Evolutionary conservation across 768 basidiomycete genomes (phyloP), one percentile per base, ranked within the genome.

Genomic region (Termitomyces sp.): DNA sequence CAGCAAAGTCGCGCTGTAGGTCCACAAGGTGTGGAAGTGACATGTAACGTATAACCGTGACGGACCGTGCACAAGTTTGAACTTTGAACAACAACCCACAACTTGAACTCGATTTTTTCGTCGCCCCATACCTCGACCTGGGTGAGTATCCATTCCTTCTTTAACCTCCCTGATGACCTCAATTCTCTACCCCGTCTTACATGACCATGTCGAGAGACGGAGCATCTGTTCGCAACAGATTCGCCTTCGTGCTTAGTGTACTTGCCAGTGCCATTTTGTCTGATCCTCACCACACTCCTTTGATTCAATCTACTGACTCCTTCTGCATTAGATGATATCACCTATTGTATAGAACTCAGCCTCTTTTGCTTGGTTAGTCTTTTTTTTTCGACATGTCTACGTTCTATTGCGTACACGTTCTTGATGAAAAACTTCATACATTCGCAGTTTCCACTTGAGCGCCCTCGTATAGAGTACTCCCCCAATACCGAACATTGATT

Each of bases 111-210:
- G 39, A 51, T 39, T 27, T 27, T 32, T 32, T 27, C 34, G 36
- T 26, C 50, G 18, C 13, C 13, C 10, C 1, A 9, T 12, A 32
- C 13, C 10, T 12, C 13, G 6, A 12, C 32, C 16, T 10, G 22
- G 31, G 58, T 59, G 48, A 59, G 58, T 55, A 18, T 24, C 16
- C 18, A 5, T 24, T 26, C 20, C 34, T 2, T 1, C 12, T 2
- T 27, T 12, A 3, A 32, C 10, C 32, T 32, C 32, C 26, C 34
- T 56, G 60, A 88, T 88, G 87, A 86, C 82, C 78, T 79, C 78
- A n/a, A 81, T 90, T 90, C 88, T 90, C 87, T 90, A 90, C 88
- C 88, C 88, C 88, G 87, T 86, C 88, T 74, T 90, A 90, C 68
- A 86, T 87, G 88, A 90, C 89, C 82, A 85, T 90, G 88, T 78